Percentiles rank a stretch among this genome's conserved stretches.
Evolutionary conservation across 345 rosid genomes (phyloP).

Genomic region (Cardamine resedifolia): DNA sequence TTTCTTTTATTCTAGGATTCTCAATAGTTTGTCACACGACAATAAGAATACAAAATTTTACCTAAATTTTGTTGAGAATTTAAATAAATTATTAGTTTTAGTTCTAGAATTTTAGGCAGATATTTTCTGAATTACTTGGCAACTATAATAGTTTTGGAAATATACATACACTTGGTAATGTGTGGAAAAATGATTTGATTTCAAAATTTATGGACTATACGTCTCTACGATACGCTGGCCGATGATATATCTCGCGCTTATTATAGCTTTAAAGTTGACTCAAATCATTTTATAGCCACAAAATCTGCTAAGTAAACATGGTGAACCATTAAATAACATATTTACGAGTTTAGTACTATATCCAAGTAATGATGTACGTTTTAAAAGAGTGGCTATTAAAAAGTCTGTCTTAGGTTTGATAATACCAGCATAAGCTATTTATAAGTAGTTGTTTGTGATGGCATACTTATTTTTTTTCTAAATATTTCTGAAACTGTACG

Average conservation of each 20-base stretch:
- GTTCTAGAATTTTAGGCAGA: not conserved
- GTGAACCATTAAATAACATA: not conserved
- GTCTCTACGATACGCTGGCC: not conserved
- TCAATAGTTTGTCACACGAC: slow-evolving; percentile 10
- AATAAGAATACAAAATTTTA: not conserved
- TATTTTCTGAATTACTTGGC: not conserved
- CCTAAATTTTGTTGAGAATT: not conserved
- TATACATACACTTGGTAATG: not conserved
- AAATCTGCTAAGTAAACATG: not conserved
- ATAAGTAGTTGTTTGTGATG: slow-evolving; percentile 11
- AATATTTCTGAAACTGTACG: slow-evolving; percentile 13
- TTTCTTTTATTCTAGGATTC: not conserved
- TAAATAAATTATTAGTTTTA: not conserved
- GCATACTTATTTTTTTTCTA: not conserved
- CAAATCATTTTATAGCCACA: not conserved
- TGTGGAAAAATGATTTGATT: not conserved
- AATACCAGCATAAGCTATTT: not conserved
- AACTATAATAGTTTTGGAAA: not conserved
- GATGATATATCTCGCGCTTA: slow-evolving; percentile 10
- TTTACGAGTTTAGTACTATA: not conserved
- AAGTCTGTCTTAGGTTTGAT: not conserved
- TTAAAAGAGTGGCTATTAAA: not conserved
- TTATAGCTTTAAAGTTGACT: not conserved
- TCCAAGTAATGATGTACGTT: slow-evolving; percentile 1
- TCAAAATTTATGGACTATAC: not conserved